These are phyloP conservation scores for Exophiala spinifera DNA, from an alignment of 2,329 filamentous ascomycete genomes.

Conservation along the genomic window DNA sequence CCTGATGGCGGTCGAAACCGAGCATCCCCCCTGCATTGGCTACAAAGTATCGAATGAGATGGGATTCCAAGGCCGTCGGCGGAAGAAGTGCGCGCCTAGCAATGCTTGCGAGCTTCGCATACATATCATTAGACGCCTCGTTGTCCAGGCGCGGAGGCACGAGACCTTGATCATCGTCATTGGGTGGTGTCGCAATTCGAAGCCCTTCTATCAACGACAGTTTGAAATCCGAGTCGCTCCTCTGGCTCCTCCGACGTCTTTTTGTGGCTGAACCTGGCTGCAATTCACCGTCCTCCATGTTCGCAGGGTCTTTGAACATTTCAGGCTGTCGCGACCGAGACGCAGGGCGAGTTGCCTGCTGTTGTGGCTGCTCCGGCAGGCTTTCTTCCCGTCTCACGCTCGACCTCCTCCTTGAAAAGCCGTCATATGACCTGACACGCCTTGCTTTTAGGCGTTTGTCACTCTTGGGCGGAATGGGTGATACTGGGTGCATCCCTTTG, in stretches of 20 bases:
- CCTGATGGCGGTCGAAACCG: constrained; percentile 14
- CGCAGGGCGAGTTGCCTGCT: background rate
- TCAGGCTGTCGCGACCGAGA: background rate
- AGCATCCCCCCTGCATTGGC: constrained; percentile 15
- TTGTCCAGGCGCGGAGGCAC: background rate
- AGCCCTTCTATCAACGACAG: constrained; percentile 11
- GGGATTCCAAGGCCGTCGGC: constrained; percentile 9
- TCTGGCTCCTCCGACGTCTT: constrained; percentile 3
- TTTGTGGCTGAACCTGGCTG: background rate
- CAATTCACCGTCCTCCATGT: constrained; percentile 2
- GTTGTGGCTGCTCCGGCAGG: background rate
- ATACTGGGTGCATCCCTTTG: constrained; percentile 4
- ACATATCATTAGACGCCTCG: constrained; percentile 1
- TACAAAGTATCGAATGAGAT: constrained; percentile 20
- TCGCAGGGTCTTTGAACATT: background rate
- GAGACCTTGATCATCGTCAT: background rate
- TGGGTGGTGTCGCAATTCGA: constrained; percentile 8
- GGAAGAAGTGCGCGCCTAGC: background rate
- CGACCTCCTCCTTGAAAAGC: constrained; percentile 2
- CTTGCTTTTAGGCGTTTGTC: background rate
- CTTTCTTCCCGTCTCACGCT: background rate
- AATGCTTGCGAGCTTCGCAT: constrained; percentile 4
- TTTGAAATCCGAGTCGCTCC: constrained; percentile 14
- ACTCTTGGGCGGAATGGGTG: background rate
- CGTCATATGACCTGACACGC: background rate